phyloP scores from a whole-genome alignment of 768 basidiomycete species.

The Daedaleopsis sinensis region DNA sequence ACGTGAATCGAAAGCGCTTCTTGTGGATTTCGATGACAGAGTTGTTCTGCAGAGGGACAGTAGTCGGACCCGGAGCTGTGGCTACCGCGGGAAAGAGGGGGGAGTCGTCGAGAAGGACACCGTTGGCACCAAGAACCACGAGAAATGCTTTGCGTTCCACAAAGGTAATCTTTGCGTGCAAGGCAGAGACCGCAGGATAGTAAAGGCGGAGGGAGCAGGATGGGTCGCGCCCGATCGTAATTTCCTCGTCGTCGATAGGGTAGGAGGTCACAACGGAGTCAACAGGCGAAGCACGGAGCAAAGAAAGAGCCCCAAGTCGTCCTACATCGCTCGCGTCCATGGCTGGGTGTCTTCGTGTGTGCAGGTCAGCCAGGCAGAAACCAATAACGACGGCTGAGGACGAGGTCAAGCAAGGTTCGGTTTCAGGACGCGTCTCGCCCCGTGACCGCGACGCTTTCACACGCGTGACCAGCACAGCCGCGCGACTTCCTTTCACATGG shows the following conservation, averaged over 20 bases:
- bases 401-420: too few relatives aligned
- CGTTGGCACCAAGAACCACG: conserved; percentile 58
- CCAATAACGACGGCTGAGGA: too few relatives aligned
- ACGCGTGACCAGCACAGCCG: too few relatives aligned
- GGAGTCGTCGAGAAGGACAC: conserved; percentile 65
- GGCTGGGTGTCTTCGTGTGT: neutral
- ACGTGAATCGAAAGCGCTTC: conserved; percentile 72
- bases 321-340: conserved; percentile 60
- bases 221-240: conserved; percentile 71
- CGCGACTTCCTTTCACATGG: too few relatives aligned
- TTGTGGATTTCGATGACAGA: conserved; percentile 68
- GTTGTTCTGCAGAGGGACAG: conserved; percentile 66
- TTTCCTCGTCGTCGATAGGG: conserved; percentile 67
- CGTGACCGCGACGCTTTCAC: too few relatives aligned
- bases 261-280: conserved; percentile 60
- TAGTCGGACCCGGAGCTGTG: conserved; percentile 41
- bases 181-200: conserved; percentile 59
- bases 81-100: conserved; percentile 52
- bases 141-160: conserved; percentile 72
- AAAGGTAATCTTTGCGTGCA: conserved; percentile 73
- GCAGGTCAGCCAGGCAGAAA: too few relatives aligned
- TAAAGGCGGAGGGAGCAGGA: conserved; percentile 70
- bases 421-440: too few relatives aligned
- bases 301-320: conserved; percentile 63
- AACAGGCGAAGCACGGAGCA: conserved; percentile 52